Evolutionary conservation across 129 eudicot species (phyloP).

Genomic region (carrot (Daucus carota)): DNA sequence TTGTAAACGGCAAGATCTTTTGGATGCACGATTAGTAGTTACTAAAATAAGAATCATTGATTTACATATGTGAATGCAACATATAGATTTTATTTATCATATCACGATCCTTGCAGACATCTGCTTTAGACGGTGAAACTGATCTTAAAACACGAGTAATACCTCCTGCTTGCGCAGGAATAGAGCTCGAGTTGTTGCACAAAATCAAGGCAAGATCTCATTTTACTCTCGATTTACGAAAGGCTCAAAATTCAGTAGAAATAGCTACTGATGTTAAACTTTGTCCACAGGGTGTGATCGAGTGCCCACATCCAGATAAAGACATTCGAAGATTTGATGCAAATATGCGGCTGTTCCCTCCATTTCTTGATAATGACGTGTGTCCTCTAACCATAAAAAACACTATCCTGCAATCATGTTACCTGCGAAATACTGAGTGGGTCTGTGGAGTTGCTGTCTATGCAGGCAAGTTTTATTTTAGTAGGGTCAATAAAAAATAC

Average conservation of each 20-base stretch:
- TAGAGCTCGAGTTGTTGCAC: slow-evolving; percentile 82
- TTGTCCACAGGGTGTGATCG: slow-evolving; percentile 76
- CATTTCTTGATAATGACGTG: slow-evolving; percentile 85
- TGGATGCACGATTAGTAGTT: not conserved
- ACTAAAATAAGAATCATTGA: not conserved
- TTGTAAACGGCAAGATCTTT: not conserved
- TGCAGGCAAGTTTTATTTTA: slow-evolving; percentile 53
- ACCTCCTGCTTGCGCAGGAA: slow-evolving; percentile 96
- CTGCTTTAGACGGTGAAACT: slow-evolving; percentile 98
- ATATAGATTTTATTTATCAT: not conserved
- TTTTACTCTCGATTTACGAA: slow-evolving; percentile 12
- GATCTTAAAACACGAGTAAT: slow-evolving; percentile 89
- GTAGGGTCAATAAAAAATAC: not conserved
- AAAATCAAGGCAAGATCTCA: slow-evolving; percentile 76
- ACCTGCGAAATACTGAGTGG: slow-evolving; percentile 95
- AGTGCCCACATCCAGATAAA: slow-evolving; percentile 90
- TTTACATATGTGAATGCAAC: not conserved
- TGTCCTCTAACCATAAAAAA: slow-evolving; percentile 92
- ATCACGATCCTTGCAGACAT: slow-evolving; percentile 44
- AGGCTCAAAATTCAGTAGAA: slow-evolving; percentile 12
- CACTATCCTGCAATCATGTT: slow-evolving; percentile 95
- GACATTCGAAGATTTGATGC: slow-evolving; percentile 97
- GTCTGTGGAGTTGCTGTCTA: slow-evolving; percentile 98
- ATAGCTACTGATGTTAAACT: slow-evolving; percentile 4
- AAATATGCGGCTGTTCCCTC: slow-evolving; percentile 91